Conservation (phyloP, 345 rosid genomes). For the Viola odorata region DNA sequence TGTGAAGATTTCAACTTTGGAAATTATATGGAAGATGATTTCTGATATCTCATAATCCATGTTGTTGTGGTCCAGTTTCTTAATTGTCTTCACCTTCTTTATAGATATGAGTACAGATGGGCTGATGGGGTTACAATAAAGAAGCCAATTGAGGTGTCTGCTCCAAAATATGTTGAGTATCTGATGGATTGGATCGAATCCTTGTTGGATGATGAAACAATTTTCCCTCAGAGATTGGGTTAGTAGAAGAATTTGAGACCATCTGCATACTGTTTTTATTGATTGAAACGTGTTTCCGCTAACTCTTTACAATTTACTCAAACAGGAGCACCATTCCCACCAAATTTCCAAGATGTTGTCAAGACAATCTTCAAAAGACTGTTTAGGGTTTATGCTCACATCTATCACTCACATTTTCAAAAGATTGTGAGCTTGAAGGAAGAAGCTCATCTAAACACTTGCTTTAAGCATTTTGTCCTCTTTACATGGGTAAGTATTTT, state of each 20-base stretch:
- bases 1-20: too few species aligned
- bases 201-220: slow-evolving; percentile 59
- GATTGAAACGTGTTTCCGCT: neutral
- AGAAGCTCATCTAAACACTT: slow-evolving; percentile 73
- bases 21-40: too few species aligned
- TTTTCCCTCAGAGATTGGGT: slow-evolving; percentile 65
- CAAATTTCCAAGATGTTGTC: slow-evolving; percentile 51
- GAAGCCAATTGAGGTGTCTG: slow-evolving; percentile 71
- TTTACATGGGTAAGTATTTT: slow-evolving; percentile 49
- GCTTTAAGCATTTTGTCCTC: slow-evolving; percentile 66
- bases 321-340: slow-evolving; percentile 55
- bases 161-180: slow-evolving; percentile 66
- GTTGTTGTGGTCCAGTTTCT: neutral
- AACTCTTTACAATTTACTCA: neutral
- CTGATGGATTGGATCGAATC: slow-evolving; percentile 71
- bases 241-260: neutral
- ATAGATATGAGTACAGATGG: slow-evolving; percentile 70
- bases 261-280: neutral
- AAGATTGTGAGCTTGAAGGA: slow-evolving; percentile 63
- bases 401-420: slow-evolving; percentile 68
- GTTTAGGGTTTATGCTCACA: slow-evolving; percentile 68
- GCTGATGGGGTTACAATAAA: slow-evolving; percentile 67
- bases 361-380: slow-evolving; percentile 57
- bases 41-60: neutral
- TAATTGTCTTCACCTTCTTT: neutral